These are phyloP conservation scores for Rubia balearica DNA, from an alignment of 305 asterid genomes.

Conservation along the genomic window DNA sequence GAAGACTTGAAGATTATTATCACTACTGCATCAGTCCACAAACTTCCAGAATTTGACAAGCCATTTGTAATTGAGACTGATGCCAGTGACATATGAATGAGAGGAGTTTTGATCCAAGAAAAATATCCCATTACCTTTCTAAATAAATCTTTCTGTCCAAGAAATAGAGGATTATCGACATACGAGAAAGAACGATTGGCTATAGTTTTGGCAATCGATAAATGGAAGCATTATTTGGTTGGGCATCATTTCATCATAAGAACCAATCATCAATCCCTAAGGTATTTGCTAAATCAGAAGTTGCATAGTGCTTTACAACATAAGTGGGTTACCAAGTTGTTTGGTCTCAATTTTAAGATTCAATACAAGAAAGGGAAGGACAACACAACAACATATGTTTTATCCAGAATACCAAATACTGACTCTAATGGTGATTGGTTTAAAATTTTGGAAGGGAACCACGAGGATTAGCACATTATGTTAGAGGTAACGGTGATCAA, in stretches of 20 bases:
- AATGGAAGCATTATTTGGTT: not conserved
- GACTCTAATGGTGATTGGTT: no score
- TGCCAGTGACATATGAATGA: no score
- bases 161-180: not conserved
- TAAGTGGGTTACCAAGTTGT: conserved; percentile 10
- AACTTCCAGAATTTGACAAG: not conserved
- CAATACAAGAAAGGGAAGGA: not conserved
- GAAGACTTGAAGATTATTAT: not conserved
- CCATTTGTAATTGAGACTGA: not conserved
- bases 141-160: not conserved
- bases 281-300: not conserved
- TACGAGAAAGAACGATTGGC: not conserved
- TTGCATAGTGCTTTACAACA: not conserved
- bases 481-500: no score
- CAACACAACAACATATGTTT: not conserved
- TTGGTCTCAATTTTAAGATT: no score
- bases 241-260: not conserved
- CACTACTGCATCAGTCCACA: not conserved
- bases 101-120: not conserved
- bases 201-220: not conserved
- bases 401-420: no score
- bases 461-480: no score
- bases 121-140: not conserved
- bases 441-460: no score
- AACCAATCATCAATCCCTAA: not conserved